These are phyloP conservation scores for Lactarius akahatsu DNA, from an alignment of 768 basidiomycete species.

Conservation along the genomic window DNA sequence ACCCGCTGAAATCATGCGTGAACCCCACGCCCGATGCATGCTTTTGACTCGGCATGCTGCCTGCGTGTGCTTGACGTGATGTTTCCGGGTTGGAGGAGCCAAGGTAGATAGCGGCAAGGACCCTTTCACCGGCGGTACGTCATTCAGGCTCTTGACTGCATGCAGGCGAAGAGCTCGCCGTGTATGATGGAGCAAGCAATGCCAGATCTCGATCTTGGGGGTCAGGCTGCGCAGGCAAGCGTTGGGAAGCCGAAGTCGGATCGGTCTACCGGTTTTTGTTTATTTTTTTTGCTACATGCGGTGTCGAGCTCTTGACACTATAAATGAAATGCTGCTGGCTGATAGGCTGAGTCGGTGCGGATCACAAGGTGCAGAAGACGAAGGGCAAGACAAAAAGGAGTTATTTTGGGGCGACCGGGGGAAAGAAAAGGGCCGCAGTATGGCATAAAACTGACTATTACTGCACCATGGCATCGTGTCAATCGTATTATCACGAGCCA, in stretches of 20 bases:
- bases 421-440: no score
- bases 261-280: neutral
- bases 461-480: no score
- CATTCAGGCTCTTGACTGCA: neutral
- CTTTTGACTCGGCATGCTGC: neutral
- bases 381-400: no score
- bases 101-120: neutral
- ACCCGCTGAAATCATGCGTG: neutral
- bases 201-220: neutral
- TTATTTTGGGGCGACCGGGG: no score
- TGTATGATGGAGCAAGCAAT: neutral
- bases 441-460: no score
- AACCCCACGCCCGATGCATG: neutral
- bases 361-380: no score
- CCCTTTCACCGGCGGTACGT: neutral
- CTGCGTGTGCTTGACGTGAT: neutral
- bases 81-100: neutral
- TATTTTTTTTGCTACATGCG: neutral
- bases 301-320: no score
- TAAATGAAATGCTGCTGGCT: no score
- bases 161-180: neutral
- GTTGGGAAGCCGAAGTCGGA: neutral
- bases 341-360: no score
- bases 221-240: neutral
- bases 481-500: neutral